A percentile compares a stretch with the other conserved stretches of the same genome.
These are phyloP conservation scores for Tolypocladium ophioglossoides DNA, from an alignment of 2,329 filamentous ascomycete species.

Conservation along the genomic window DNA sequence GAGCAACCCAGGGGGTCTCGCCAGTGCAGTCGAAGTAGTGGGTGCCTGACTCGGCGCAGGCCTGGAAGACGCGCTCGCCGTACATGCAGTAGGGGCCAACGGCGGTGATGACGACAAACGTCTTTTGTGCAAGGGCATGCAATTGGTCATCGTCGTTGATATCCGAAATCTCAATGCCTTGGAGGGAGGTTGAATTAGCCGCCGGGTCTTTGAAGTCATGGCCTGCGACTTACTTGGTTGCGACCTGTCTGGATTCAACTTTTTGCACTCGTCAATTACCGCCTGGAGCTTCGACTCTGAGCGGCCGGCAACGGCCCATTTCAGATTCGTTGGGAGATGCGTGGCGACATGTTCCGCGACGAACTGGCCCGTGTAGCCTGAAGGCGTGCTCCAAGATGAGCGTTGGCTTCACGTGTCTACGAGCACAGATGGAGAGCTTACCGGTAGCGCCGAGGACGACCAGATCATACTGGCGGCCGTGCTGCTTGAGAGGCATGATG, in stretches of 20 bases:
- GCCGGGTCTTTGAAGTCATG: background rate
- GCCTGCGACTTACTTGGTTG: constrained; percentile 48
- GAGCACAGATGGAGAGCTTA: constrained; percentile 15
- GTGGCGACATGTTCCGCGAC: constrained; percentile 65
- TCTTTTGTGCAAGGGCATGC: constrained; percentile 40
- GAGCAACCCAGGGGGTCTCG: constrained; percentile 45
- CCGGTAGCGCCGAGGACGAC: constrained; percentile 49
- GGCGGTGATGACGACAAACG: constrained; percentile 44
- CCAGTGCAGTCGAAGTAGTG: constrained; percentile 56
- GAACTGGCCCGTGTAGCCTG: constrained; percentile 75
- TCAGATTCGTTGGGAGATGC: constrained; percentile 62
- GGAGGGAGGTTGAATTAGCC: constrained; percentile 1
- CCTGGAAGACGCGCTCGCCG: constrained; percentile 49
- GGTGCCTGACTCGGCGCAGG: constrained; percentile 51
- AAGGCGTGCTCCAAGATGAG: background rate
- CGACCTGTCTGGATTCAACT: constrained; percentile 56
- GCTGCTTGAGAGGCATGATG: constrained; percentile 36
- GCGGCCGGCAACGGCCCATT: constrained; percentile 81
- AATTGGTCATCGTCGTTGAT: constrained; percentile 36
- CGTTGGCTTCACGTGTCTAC: background rate
- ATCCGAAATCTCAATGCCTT: constrained; percentile 42
- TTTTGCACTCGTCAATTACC: constrained; percentile 56
- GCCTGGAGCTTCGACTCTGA: constrained; percentile 64
- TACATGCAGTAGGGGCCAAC: constrained; percentile 48
- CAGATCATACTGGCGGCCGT: constrained; percentile 44